Evolutionary conservation across 305 asterid genomes (phyloP), one percentile per base, ranked within the genome.

Genomic region (Fraxinus sp.): DNA sequence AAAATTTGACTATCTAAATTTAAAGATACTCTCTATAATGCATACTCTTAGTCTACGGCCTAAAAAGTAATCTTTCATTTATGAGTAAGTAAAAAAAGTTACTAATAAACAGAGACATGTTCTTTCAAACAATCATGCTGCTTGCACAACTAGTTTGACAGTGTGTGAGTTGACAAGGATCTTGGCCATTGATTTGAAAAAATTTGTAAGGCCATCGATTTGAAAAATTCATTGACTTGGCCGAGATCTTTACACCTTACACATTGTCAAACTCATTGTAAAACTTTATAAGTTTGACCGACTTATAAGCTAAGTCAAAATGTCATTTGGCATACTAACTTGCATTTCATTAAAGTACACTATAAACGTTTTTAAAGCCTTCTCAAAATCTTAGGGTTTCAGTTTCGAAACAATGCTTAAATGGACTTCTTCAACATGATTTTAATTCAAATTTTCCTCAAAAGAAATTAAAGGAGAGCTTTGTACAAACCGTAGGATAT

Each of bases 401-500:
- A 16, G 20, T 71, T 33, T 14, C 18, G 11, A 32, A 32, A 71
- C 13, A 32, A 16, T 9, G 11, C 76, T 32, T 71, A 30, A 71
- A 14, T 33, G 26, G 24, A 14, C 44, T 32, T 16, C 22, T 33
- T 71, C 26, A 30, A 30, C 16, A 71, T 71, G 44, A 32, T 71
- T 71, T 28, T 71, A 7, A 71, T 30, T 33, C 76, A 33, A 71
- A 16, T 71, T 16, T 55, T 33, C 41, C 76, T 14, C 4, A 7
- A 71, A 32, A 14, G 11, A 30, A 32, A 71, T 32, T 14, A 76
- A 36, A 80, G 73, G 26, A 39, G 81, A 84, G 78, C 3, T 13
- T 4, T 52, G 85, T 66, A 89, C 97, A 83, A 86, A 95, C 98
- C 96, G 98, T 88, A 73, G 98, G 97, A 86, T 93, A 93, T 37